A percentile compares a stretch with the other conserved stretches of the same genome.
phyloP scores from a whole-genome alignment of 129 eudicot genomes.

The Tanacetum coccineum region DNA sequence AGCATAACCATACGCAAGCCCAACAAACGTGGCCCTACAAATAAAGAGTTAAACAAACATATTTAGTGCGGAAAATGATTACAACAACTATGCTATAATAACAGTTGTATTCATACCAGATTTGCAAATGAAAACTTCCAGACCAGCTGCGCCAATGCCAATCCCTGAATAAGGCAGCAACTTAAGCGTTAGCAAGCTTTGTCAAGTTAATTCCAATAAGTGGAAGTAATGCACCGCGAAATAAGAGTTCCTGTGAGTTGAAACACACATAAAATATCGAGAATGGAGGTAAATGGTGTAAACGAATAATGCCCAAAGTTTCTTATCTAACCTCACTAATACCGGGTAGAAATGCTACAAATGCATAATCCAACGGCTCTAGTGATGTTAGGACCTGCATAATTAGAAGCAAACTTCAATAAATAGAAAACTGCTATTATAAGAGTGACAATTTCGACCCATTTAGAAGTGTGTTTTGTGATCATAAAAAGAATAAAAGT shows the following conservation, averaged over 20 bases:
- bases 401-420: not conserved
- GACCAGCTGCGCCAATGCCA: conserved; percentile 92
- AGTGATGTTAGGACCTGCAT: conserved; percentile 80
- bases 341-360: conserved; percentile 87
- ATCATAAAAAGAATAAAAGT: not conserved
- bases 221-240: conserved; percentile 89
- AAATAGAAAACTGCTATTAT: not conserved
- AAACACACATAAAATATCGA: not conserved
- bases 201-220: conserved; percentile 54
- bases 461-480: not conserved
- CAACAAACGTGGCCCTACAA: conserved; percentile 84
- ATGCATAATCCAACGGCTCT: conserved; percentile 64
- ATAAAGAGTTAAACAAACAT: not conserved
- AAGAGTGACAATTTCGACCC: not conserved
- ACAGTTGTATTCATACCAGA: conserved; percentile 57
- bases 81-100: no score
- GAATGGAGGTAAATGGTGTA: no score
- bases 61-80: no score
- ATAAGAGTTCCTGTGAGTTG: conserved; percentile 62
- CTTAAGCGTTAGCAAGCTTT: no score
- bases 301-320: no score
- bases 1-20: conserved; percentile 78
- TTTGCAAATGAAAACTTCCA: conserved; percentile 74
- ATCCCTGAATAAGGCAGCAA: conserved; percentile 72
- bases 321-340: conserved; percentile 2